Evolutionary conservation across 257 asterid genomes (phyloP).

Genomic region (Pogostemon cablin): DNA sequence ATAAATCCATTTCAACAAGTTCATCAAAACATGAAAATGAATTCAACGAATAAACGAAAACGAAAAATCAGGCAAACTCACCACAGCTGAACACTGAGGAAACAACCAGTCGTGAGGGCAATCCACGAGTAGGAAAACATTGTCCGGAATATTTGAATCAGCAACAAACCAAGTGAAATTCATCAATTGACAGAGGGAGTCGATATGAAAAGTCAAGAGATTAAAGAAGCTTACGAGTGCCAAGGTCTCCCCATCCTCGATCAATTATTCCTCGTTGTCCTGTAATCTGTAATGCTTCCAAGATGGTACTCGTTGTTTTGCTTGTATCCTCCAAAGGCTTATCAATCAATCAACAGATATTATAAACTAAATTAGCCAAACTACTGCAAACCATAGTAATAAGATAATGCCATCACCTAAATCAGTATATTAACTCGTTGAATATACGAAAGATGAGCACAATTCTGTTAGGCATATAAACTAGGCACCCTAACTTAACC

Average conservation of each 20-base stretch:
- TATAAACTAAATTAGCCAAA: not conserved
- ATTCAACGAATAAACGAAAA: not conserved
- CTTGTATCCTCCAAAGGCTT: slow-evolving; percentile 85
- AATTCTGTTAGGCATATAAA: too few relatives aligned
- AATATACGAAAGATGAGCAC: not conserved
- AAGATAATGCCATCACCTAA: not conserved
- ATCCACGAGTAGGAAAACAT: slow-evolving; percentile 63
- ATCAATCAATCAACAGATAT: slow-evolving; percentile 16
- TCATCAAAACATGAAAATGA: slow-evolving; percentile 13
- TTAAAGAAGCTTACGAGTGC: slow-evolving; percentile 57
- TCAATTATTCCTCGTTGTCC: slow-evolving; percentile 92
- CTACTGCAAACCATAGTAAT: not conserved
- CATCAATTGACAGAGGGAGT: too few relatives aligned
- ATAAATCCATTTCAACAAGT: not conserved
- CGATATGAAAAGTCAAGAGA: not conserved
- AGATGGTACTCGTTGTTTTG: slow-evolving; percentile 59
- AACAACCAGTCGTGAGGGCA: slow-evolving; percentile 94
- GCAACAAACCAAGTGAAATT: slow-evolving; percentile 16
- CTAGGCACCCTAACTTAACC: too few relatives aligned
- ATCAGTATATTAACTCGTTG: not conserved
- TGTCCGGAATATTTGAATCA: slow-evolving; percentile 58
- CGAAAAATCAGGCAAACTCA: slow-evolving; percentile 37
- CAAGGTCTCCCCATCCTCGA: slow-evolving; percentile 98
- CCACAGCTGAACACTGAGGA: slow-evolving; percentile 87
- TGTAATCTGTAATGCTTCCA: slow-evolving; percentile 79